Conservation (phyloP, 192 early-diverging fungal species). For the Phlyctochytrium bullatum region DNA sequence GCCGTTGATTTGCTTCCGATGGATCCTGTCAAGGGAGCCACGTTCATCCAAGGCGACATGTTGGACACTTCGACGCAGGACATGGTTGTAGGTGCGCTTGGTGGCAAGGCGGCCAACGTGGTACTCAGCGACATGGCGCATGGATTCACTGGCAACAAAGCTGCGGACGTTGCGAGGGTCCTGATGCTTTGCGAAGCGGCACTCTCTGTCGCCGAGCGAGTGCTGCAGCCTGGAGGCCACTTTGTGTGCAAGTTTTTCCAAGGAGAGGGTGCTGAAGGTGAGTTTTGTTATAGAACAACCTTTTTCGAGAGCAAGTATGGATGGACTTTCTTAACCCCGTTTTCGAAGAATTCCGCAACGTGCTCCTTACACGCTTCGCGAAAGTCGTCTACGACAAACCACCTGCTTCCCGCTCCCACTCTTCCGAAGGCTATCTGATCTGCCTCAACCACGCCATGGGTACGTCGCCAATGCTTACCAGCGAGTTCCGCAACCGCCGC, state of each 20-base stretch:
- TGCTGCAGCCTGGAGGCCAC: slow-evolving; percentile 52
- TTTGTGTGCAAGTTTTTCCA: slow-evolving; percentile 69
- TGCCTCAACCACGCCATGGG: slow-evolving; percentile 34
- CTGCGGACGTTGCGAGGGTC: slow-evolving; percentile 58
- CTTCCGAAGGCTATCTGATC: slow-evolving; percentile 71
- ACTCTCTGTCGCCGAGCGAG: slow-evolving; percentile 54
- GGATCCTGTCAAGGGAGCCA: slow-evolving; percentile 62
- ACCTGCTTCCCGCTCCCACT: slow-evolving; percentile 60
- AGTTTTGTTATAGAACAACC: no score
- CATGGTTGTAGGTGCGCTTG: slow-evolving; percentile 8
- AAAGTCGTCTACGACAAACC: slow-evolving; percentile 68
- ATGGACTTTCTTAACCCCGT: no score
- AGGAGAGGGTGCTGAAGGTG: slow-evolving; percentile 40
- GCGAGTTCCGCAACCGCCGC: slow-evolving; percentile 3
- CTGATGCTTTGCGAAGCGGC: slow-evolving; percentile 66
- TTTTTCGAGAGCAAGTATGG: no score
- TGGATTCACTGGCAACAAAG: slow-evolving; percentile 68
- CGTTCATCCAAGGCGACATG: slow-evolving; percentile 70
- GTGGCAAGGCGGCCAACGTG: slow-evolving; percentile 32
- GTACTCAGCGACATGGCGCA: slow-evolving; percentile 78
- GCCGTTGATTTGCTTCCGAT: slow-evolving; percentile 71
- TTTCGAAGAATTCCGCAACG: no score
- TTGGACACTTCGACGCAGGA: slow-evolving; percentile 36
- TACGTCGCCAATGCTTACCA: slow-evolving; percentile 1
- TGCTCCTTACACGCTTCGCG: slow-evolving; percentile 50